phyloP scores from a whole-genome alignment of 345 rosid species.

The Cardamine occulta region DNA sequence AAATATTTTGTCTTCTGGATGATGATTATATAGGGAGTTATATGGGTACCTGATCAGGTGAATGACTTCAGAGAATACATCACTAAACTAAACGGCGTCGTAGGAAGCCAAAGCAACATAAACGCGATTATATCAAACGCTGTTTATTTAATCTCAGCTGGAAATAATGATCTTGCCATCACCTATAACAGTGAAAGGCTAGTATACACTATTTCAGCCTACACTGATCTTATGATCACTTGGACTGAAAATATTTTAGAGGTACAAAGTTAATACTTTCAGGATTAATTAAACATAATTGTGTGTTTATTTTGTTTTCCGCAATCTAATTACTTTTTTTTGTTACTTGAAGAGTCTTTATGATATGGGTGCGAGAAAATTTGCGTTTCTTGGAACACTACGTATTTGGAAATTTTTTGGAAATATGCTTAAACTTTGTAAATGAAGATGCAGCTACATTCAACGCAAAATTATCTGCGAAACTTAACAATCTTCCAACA shows the following conservation, averaged over 20 bases:
- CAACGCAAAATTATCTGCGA: slow-evolving; percentile 51
- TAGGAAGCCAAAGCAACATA: slow-evolving; percentile 43
- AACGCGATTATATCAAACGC: slow-evolving; percentile 42
- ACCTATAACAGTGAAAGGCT: slow-evolving; percentile 21
- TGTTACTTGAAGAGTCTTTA: slow-evolving; percentile 38
- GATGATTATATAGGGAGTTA: slow-evolving; percentile 40
- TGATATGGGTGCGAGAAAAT: slow-evolving; percentile 59
- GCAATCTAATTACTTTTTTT: not conserved
- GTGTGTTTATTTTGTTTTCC: not conserved
- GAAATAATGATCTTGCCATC: slow-evolving; percentile 60
- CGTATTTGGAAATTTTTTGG: slow-evolving; percentile 36
- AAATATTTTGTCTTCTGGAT: not conserved
- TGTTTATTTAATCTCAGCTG: slow-evolving; percentile 44
- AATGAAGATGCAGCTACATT: slow-evolving; percentile 53
- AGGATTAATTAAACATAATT: not conserved
- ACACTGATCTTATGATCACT: slow-evolving; percentile 19
- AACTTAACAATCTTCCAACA: slow-evolving; percentile 38
- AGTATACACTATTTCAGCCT: not conserved
- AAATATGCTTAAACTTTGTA: slow-evolving; percentile 40
- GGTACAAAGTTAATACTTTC: not conserved
- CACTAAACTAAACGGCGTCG: slow-evolving; percentile 33
- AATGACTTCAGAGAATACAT: slow-evolving; percentile 46
- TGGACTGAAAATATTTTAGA: slow-evolving; percentile 10
- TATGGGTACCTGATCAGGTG: slow-evolving; percentile 52
- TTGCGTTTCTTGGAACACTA: slow-evolving; percentile 43